Conservation (phyloP, 495 filamentous ascomycete species). For the Xylaria palmicola region DNA sequence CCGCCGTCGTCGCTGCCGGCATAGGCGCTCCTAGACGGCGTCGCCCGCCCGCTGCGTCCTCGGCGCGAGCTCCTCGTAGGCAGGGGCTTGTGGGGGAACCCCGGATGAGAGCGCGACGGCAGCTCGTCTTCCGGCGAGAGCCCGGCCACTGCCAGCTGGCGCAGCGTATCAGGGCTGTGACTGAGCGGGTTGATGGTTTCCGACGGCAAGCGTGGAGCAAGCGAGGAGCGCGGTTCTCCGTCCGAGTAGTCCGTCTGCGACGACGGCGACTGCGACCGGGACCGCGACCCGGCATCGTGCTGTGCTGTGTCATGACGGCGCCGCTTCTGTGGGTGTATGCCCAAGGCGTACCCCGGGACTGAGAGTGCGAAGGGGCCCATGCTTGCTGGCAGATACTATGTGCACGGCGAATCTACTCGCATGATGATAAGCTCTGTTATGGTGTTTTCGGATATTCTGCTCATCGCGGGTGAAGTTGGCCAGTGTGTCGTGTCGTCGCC, state of each 20-base stretch:
- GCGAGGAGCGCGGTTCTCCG: background rate
- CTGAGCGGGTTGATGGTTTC: constrained; percentile 47
- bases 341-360: constrained; percentile 23
- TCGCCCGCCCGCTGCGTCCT: background rate
- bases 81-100: constrained; percentile 44
- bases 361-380: constrained; percentile 29
- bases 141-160: constrained; percentile 42
- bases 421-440: no score
- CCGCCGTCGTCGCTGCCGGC: constrained; percentile 1
- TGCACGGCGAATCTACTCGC: background rate
- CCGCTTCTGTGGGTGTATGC: constrained; percentile 21
- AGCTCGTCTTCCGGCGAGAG: constrained; percentile 31
- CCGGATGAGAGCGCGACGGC: constrained; percentile 34
- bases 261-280: background rate
- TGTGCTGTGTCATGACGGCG: constrained; percentile 4
- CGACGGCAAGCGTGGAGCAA: constrained; percentile 24
- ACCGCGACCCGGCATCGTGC: background rate
- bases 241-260: constrained; percentile 4
- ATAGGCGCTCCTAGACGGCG: background rate
- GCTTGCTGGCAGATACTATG: background rate
- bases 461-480: no score
- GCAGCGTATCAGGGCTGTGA: constrained; percentile 40
- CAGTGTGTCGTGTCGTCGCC: no score
- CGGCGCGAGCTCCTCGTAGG: constrained; percentile 13
- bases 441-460: no score